Evolutionary conservation across 2,329 filamentous ascomycete species (phyloP), one percentile per base, ranked within the genome.

Genomic region (Gyromitra esculenta): DNA sequence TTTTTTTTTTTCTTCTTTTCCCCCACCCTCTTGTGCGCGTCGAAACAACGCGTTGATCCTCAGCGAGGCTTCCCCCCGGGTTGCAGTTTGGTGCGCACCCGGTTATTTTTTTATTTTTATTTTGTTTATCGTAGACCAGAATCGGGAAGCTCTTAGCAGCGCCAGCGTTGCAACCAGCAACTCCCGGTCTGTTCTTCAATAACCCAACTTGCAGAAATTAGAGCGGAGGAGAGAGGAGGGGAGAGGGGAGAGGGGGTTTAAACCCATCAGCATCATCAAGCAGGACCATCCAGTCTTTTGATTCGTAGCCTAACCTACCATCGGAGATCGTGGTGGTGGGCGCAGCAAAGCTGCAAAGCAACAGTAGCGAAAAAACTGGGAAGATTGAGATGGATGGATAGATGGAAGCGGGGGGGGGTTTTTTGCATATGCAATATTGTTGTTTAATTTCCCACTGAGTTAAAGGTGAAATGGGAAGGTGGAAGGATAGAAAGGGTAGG

Each of bases 151-250:
- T 57, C 52, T 39, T 59, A 52, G 48, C 59, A 59, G 59, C 41
- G 72, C 72, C 72, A 75, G 72, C 72, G 72, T 70, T 75, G 52
- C 72, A 70, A 59, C 5, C 25, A 56, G 18, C 39, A 59, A 18
- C 48, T 25, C 18, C 13, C 18, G 31, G 67, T 62, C 48, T 39
- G n/a, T 18, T 62, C 43, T 41, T 63, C 64, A 39, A 48, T 43
- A 13, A 13, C 25, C 15, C 25, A 4, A 31, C 25, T 4, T 31
- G 25, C 25, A 31, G 25, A 31, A 31, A 31, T 4, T 31, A 0
- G 25, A 3, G 25, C 4, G 25, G 25, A 31, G 25, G 25, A 31
- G 25, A 31, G 4, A 4, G 2, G 25, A 31, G 2, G 25, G 25
- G 25, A 31, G 25, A 31, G 25, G 2, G 2, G 25, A 4, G 25